Conservation (phyloP, 805 yeast genomes). For the Starmerella roubikii region DNA sequence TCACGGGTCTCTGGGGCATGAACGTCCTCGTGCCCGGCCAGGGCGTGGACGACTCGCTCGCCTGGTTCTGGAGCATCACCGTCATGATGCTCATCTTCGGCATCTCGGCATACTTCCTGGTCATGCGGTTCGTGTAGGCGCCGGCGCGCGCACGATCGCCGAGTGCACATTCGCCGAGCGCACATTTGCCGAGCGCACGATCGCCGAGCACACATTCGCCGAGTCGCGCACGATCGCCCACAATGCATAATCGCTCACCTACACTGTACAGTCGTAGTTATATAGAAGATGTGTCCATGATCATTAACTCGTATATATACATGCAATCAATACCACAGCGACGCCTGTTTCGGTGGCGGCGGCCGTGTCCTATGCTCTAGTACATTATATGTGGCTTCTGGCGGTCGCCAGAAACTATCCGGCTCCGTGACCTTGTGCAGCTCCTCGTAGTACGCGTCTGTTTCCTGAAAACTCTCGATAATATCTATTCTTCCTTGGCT, state of each 20-base stretch:
- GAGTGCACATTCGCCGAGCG: too few relatives aligned
- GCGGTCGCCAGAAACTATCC: conserved; percentile 5
- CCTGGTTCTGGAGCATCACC: conserved; percentile 45
- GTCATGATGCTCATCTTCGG: conserved; percentile 24
- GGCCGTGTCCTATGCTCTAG: conserved; percentile 11
- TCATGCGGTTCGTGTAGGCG: conserved; percentile 19
- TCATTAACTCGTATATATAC: too few relatives aligned
- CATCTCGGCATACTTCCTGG: conserved; percentile 18
- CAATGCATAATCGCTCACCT: too few relatives aligned
- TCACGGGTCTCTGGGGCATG: conserved; percentile 99
- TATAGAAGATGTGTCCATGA: too few relatives aligned
- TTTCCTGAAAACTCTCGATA: neutral
- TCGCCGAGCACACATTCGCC: too few relatives aligned
- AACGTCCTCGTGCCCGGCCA: conserved; percentile 95
- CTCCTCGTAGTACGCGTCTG: conserved; percentile 9
- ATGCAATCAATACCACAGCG: conserved; percentile 6
- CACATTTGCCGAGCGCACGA: too few relatives aligned
- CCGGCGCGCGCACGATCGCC: too few relatives aligned
- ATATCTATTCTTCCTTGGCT: conserved; percentile 7
- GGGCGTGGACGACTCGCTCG: conserved; percentile 36
- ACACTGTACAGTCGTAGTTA: too few relatives aligned
- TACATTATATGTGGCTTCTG: conserved; percentile 12
- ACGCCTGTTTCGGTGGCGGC: conserved; percentile 13
- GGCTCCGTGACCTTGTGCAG: conserved; percentile 13
- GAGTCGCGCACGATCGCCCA: too few relatives aligned